Evolutionary conservation across 192 early-diverging fungal species (phyloP), one percentile per base, ranked within the genome.

Genomic region (Coemansia sp.): DNA sequence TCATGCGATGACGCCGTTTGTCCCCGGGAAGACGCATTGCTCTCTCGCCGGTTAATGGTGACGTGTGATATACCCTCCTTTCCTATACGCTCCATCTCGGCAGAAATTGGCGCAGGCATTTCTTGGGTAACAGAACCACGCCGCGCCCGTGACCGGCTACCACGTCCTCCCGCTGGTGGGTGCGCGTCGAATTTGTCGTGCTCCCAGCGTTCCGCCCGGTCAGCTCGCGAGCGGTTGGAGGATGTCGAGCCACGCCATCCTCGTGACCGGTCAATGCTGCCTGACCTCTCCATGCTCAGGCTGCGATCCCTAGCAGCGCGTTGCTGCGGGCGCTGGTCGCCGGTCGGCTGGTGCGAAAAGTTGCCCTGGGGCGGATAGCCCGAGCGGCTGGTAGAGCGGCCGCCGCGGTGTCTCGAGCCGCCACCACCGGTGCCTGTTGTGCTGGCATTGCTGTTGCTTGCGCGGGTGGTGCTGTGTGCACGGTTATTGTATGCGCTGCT

Each of bases 11-110:
- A 32, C 1, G 50, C 55, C 29, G 20, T 44, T 25, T 38, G 50
- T 17, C 53, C 34, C 10, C 57, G 58, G 23, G 62, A 42, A 24
- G 69, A 69, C 15, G 58, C 70, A 33, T 60, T 72, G 43, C 71
- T 74, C 22, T 46, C 71, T 33, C 64, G 49, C 20, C 71, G 54
- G 19, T 62, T 60, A 36, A 74, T 74, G 7, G 64, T 74, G 17
- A 74, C 71, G 15, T 66, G 58, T 28, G 71, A 65, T n/a, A 74
- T 55, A 0, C 64, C 71, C 39, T 74, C 64, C 55, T 67, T 74
- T 19, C 71, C 71, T 26, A 67, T 67, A 26, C 59, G 59, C 52
- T 62, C 53, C 20, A 73, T 46, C 15, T 58, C 51, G 1, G 50
- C 14, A 7, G 60, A 45, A n/a, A 55, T 18, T 1, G 53, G 14